These are phyloP conservation scores for Penicillium fimorum DNA, from an alignment of 495 filamentous ascomycete species.

Conservation along the genomic window DNA sequence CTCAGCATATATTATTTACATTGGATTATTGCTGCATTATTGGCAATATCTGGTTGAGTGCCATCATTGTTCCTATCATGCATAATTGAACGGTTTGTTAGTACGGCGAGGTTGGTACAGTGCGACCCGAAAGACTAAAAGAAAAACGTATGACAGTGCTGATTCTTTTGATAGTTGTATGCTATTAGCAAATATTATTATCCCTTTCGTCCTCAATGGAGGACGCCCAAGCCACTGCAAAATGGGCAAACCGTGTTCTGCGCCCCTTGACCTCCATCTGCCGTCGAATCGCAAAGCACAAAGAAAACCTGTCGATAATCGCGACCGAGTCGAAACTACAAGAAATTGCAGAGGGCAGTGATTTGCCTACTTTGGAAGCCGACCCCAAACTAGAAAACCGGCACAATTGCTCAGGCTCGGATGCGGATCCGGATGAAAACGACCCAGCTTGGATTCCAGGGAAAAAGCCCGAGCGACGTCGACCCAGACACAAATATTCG, in stretches of 20 bases:
- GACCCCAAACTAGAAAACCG: background rate
- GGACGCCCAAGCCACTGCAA: conserved; percentile 43
- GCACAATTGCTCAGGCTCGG: conserved; percentile 28
- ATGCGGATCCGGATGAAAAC: conserved; percentile 40
- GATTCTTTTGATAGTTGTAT: conserved; percentile 11
- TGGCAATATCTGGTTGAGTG: conserved; percentile 9
- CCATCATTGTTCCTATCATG: conserved; percentile 18
- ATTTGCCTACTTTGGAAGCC: background rate
- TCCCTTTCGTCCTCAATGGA: conserved; percentile 30
- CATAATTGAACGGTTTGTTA: conserved; percentile 11
- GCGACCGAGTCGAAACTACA: conserved; percentile 28
- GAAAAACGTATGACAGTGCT: conserved; percentile 2
- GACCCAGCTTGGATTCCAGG: conserved; percentile 49
- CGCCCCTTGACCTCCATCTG: conserved; percentile 48
- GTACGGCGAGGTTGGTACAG: conserved; percentile 8
- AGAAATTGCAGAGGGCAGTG: conserved; percentile 11
- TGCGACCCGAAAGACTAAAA: background rate
- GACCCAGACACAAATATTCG: conserved; percentile 41
- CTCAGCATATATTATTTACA: conserved; percentile 12
- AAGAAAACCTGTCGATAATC: conserved; percentile 38
- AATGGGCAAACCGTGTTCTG: conserved; percentile 51
- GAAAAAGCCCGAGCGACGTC: conserved; percentile 34
- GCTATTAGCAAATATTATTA: conserved; percentile 8
- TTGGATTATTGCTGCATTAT: background rate
- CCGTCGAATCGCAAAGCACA: conserved; percentile 45